phyloP scores from a whole-genome alignment of 805 yeast genomes.

The Starmera dryadoides region DNA sequence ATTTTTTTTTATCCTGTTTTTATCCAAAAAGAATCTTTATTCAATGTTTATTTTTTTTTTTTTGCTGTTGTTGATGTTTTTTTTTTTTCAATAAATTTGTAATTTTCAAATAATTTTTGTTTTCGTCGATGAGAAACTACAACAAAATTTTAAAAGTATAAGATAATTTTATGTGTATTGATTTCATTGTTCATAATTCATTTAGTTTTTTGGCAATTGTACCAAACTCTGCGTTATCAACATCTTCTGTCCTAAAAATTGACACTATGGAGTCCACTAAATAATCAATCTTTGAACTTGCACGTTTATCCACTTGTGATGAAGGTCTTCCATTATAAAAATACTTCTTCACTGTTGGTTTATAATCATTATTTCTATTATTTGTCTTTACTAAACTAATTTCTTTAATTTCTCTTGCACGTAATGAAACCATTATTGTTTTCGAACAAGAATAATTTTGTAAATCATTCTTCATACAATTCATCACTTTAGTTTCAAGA shows the following conservation, averaged over 20 bases:
- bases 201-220: background rate
- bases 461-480: slow-evolving; percentile 48
- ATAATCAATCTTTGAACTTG: slow-evolving; percentile 5
- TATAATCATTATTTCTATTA: slow-evolving; percentile 6
- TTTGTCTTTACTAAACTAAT: slow-evolving; percentile 16
- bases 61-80: no score
- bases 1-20: no score
- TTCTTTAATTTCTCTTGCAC: slow-evolving; percentile 31
- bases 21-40: no score
- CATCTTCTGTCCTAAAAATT: background rate
- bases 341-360: slow-evolving; percentile 6
- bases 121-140: no score
- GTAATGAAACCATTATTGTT: slow-evolving; percentile 26
- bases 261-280: slow-evolving; percentile 5
- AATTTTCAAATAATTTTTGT: no score
- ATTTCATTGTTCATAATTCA: background rate
- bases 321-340: slow-evolving; percentile 8
- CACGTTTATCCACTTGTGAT: slow-evolving; percentile 2
- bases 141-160: no score
- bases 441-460: slow-evolving; percentile 15
- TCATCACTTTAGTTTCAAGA: slow-evolving; percentile 39
- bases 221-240: background rate
- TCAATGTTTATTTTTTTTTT: no score
- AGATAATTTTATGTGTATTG: no score
- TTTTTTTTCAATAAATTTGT: no score